Conservation (phyloP, 805 yeast genomes). For the Metahyphopichia silvanorum region DNA sequence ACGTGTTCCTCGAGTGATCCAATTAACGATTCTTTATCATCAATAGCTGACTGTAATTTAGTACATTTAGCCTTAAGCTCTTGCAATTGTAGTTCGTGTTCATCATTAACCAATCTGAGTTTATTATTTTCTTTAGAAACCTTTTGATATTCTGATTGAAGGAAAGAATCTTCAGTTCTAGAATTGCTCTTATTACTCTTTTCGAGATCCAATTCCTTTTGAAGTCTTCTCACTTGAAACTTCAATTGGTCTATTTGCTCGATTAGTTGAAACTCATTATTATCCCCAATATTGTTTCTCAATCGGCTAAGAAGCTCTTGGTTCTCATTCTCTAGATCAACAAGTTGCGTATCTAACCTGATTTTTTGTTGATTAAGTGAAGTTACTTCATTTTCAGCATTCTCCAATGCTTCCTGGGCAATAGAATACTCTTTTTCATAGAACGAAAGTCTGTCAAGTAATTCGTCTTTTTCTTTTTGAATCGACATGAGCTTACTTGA, state of each 20-base stretch:
- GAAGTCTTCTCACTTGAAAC: slow-evolving; percentile 31
- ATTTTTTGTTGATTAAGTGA: slow-evolving; percentile 13
- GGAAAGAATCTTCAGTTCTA: slow-evolving; percentile 2
- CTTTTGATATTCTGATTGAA: slow-evolving; percentile 11
- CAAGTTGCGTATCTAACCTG: slow-evolving; percentile 15
- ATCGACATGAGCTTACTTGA: slow-evolving; percentile 10
- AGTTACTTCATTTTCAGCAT: slow-evolving; percentile 20
- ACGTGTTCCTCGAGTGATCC: slow-evolving; percentile 30
- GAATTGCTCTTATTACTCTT: slow-evolving; percentile 5
- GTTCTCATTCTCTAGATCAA: slow-evolving; percentile 24
- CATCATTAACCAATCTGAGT: slow-evolving; percentile 20
- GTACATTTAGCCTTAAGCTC: slow-evolving; percentile 13
- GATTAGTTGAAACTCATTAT: slow-evolving; percentile 19
- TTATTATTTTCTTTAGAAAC: slow-evolving; percentile 8
- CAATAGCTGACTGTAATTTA: slow-evolving; percentile 15
- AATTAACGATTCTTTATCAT: slow-evolving; percentile 35
- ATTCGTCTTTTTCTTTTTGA: slow-evolving; percentile 16
- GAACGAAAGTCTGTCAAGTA: slow-evolving; percentile 21
- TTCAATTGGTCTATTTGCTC: slow-evolving; percentile 33
- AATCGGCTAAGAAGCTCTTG: slow-evolving; percentile 20
- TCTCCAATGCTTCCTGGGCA: slow-evolving; percentile 19
- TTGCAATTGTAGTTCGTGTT: slow-evolving; percentile 35
- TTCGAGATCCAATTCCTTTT: slow-evolving; percentile 33
- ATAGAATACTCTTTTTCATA: slow-evolving; percentile 26
- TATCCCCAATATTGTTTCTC: slow-evolving; percentile 4